Conservation (phyloP, 2,329 filamentous ascomycete species). For the Colletotrichum cuscutae region DNA sequence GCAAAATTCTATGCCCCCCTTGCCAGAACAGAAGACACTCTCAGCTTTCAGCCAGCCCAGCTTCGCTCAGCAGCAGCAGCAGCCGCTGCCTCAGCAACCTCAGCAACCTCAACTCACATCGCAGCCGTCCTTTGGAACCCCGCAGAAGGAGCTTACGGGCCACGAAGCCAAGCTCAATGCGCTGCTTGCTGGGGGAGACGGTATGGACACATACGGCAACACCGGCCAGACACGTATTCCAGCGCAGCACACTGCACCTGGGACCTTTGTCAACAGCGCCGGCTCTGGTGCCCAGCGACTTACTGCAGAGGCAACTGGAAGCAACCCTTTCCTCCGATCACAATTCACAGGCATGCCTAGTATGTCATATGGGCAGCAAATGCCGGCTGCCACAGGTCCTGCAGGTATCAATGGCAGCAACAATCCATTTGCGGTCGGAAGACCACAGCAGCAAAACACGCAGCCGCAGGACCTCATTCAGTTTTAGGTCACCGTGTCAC, state of each 20-base stretch:
- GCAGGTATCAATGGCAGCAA: conserved; percentile 65
- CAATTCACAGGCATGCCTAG: conserved; percentile 84
- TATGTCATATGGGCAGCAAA: conserved; percentile 61
- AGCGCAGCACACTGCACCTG: conserved; percentile 94
- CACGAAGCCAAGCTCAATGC: conserved; percentile 84
- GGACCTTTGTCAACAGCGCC: conserved; percentile 95
- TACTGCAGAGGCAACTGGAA: conserved; percentile 77
- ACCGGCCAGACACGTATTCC: conserved; percentile 96
- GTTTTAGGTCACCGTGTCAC: conserved; percentile 54
- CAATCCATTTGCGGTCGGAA: conserved; percentile 69
- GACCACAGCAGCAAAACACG: conserved; percentile 58
- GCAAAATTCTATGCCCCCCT: conserved; percentile 74
- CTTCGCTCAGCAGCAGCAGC: conserved; percentile 5
- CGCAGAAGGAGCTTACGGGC: conserved; percentile 67
- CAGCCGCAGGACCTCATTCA: conserved; percentile 71
- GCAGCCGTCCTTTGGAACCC: conserved; percentile 38
- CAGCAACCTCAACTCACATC: not conserved
- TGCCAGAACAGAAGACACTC: conserved; percentile 85
- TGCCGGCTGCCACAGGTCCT: conserved; percentile 67
- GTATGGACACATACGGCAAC: conserved; percentile 97
- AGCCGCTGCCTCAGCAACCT: not conserved
- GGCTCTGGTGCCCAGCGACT: conserved; percentile 81
- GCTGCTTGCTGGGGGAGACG: conserved; percentile 86
- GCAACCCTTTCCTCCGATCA: conserved; percentile 88
- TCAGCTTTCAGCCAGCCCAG: conserved; percentile 64